Evolutionary conservation across 495 filamentous ascomycete genomes (phyloP), one percentile per base, ranked within the genome.

Genomic region (Xylaria castorea): DNA sequence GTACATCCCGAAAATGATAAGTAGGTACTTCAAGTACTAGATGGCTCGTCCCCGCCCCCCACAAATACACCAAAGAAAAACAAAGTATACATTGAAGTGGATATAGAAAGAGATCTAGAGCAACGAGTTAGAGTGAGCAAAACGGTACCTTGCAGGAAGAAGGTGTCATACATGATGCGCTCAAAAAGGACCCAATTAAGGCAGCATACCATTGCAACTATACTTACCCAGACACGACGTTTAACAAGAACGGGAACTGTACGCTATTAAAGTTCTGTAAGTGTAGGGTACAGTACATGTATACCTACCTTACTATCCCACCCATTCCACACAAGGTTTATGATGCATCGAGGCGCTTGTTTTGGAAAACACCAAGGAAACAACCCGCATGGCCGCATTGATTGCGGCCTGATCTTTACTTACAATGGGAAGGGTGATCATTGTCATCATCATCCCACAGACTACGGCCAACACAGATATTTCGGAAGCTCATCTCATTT

Each of bases 91-190:
- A 34, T 30, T 8, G 20, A 58, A 20, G 48, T 68, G 50, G 66
- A 57, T 66, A 74, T 55, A 30, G 55, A 8, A 16, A 66, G 48
- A 71, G 57, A 66, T 66, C 58, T 34, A 44, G 46, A 40, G 50
- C 34, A 60, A n/a, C 63, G 63, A 48, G 60, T 62, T 32, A 70
- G 38, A 73, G 65, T 57, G 65, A 67, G 60, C 64, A 71, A 48
- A 70, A 71, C 68, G 76, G 76, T 73, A 76, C 74, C 76, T 78
- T 76, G 76, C 76, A 78, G 68, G 30, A 61, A 61, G 22, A 27
- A 22, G 66, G 66, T 58, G 51, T 22, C 66, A 68, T 60, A 58
- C 66, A 68, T 42, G 66, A 44, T 32, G 38, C 64, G 64, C 64
- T 40, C 61, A 12, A 22, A 32, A 38, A 3, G 64, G 30, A 50